Base-by-base conservation (phyloP, 805 yeast genomes). In the Starmerella apis region DNA sequence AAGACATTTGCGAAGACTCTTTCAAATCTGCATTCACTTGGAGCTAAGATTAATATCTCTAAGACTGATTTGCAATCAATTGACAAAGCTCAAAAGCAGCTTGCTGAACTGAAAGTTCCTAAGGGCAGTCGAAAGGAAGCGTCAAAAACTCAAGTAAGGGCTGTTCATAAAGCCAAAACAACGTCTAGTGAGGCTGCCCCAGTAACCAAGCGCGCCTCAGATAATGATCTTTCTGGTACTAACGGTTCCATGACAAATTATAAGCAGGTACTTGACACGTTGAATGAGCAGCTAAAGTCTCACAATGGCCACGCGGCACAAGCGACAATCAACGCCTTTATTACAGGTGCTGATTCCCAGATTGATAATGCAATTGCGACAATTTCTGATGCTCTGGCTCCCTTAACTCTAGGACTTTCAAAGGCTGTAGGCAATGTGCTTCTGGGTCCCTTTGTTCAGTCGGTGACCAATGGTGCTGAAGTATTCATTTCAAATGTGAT, bases 311-410 rank as follows among this genome's bases (percentile, higher is more conserved):
- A 56, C 52, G 59, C 59, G 24, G 56, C 59, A n/a, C 57, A 54
- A 36, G 62, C 57, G 25, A 46, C 47, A 28, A 45, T 59, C 50
- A 48, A 56, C 35, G 56, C 59, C 32, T 51, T 53, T 49, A 57
- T 65, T 48, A 61, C 66, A 20, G 68, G 67, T 27, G 54, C 63
- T 22, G 68, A 64, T 50, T 62, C 64, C 20, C 68, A 64, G 57
- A 57, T 61, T 43, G 67, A 64, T 49, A 64, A 64, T 48, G 56
- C 59, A 14, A 49, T 56, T 35, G 65, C 62, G 24, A 54, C 58
- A 6, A 35, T 56, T 20, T 31, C 43, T 16, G 43, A 55, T 23
- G 56, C 38, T 10, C 47, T 52, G 10, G 42, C 50, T 25, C 44
- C 47, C 14, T 18, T 50, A 23, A 55, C 61, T 2, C 27, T 51